Evolutionary conservation across 345 rosid genomes (phyloP), one percentile per base, ranked within the genome.

Genomic region (Arabis alpina): DNA sequence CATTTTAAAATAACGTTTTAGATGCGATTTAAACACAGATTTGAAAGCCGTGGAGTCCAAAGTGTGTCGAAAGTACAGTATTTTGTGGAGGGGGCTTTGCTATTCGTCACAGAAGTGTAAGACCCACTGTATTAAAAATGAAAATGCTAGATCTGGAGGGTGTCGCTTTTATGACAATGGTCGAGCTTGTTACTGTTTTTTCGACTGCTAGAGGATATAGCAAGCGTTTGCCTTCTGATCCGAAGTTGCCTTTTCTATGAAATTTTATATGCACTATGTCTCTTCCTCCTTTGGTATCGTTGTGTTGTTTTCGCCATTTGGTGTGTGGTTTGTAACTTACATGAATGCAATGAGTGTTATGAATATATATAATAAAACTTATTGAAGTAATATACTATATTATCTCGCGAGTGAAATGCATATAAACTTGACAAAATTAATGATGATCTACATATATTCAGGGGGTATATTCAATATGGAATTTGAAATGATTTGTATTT

Each of bases 1-100:
- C 4, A 44, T 15, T 28, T 30, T 1, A 4, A 27, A 27, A 3
- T 59, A 59, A 39, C 45, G 11, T 34, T 39, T 28, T 36, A 14
- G 14, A 54, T 4, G 37, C 59, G 13, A 41, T n/a, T 43, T 23
- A 1, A 19, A 19, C 4, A 78, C 74, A 77, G 79, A 51, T 54
- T 69, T 68, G 66, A 41, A 34, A 40, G 6, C 8, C 32, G 79
- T 28, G 8, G 73, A 70, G 63, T 79, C 64, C 8, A 34, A 15
- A 10, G 14, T 50, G 36, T 78, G 81, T 52, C 47, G 43, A 57
- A 73, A 14, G 66, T 44, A 55, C 16, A 70, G 79, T 61, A 27
- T 50, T 44, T 51, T 73, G 23, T 74, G 78, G 79, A 42, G 44
- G 2, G 73, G 82, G 13, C 3, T 40, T n/a, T 79, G 76, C 24